These are phyloP conservation scores for Hansenula lynferdii DNA, from an alignment of 1,139 yeast species.

Conservation along the genomic window DNA sequence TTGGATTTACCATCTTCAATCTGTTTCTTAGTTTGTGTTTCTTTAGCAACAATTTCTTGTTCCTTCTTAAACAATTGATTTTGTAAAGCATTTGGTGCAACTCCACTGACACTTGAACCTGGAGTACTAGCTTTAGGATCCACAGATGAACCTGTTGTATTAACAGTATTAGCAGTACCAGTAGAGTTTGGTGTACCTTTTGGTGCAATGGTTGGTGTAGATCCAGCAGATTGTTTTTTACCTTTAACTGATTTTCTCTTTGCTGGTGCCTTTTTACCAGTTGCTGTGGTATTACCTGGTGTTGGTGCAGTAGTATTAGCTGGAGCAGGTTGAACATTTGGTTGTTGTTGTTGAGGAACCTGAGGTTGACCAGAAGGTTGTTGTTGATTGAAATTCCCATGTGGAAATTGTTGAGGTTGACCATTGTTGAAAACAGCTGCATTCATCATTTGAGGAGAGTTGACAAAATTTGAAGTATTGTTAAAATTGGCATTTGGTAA, in stretches of 20 bases:
- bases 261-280: constrained; percentile 16
- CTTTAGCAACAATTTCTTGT: constrained; percentile 16
- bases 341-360: neutral
- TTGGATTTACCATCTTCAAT: constrained; percentile 16
- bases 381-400: constrained; percentile 5
- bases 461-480: constrained; percentile 11
- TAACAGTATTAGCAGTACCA: constrained; percentile 1
- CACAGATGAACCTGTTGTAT: neutral
- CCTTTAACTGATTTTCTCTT: constrained; percentile 17
- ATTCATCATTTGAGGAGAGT: constrained; percentile 18
- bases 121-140: neutral
- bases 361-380: neutral
- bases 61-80: constrained; percentile 19
- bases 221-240: constrained; percentile 10
- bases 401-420: constrained; percentile 9
- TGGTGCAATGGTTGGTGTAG: constrained; percentile 12
- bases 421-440: neutral
- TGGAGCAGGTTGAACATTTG: constrained; percentile 2
- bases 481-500: constrained; percentile 12
- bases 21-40: constrained; percentile 11
- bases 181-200: constrained; percentile 6
- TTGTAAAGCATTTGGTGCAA: constrained; percentile 7
- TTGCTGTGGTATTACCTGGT: constrained; percentile 16
- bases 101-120: neutral
- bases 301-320: constrained; percentile 17